A percentile compares a stretch with the other conserved stretches of the same genome.
phyloP scores from a whole-genome alignment of 805 yeast species.

The Suhomyces kilbournensis region DNA sequence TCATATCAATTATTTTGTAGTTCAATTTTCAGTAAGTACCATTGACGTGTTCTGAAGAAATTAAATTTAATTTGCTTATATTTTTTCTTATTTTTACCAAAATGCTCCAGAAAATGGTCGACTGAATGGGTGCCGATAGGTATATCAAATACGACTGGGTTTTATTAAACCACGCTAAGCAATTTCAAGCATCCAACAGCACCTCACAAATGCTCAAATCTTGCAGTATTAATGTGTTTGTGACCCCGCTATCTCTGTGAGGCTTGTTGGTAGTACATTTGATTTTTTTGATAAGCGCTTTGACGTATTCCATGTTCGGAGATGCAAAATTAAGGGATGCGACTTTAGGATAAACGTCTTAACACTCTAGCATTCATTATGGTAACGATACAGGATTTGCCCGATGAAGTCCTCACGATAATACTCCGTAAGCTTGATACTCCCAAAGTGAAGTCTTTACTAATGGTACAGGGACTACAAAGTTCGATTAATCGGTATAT shows the following conservation, averaged over 20 bases:
- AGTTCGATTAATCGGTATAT: constrained; percentile 4
- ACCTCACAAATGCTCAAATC: background rate
- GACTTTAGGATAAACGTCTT: background rate
- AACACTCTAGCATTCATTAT: background rate
- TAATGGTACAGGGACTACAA: constrained; percentile 4
- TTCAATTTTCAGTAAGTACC: background rate
- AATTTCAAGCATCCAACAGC: background rate
- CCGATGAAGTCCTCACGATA: constrained; percentile 8
- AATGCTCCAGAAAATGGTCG: background rate
- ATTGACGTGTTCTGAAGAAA: background rate
- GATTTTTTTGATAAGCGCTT: constrained; percentile 1
- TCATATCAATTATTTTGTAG: background rate
- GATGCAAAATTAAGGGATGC: background rate
- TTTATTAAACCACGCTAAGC: background rate
- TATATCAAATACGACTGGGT: background rate
- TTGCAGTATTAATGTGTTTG: background rate
- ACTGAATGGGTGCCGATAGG: background rate
- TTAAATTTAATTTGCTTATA: background rate
- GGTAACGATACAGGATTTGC: constrained; percentile 2
- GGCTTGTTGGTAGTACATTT: background rate
- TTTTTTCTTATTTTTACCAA: background rate
- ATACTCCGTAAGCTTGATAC: constrained; percentile 2
- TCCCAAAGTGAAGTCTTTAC: constrained; percentile 3
- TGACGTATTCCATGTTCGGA: background rate
- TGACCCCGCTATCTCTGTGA: background rate